Evolutionary conservation across 805 yeast species (phyloP).

Genomic region (Yarrowia sp.): DNA sequence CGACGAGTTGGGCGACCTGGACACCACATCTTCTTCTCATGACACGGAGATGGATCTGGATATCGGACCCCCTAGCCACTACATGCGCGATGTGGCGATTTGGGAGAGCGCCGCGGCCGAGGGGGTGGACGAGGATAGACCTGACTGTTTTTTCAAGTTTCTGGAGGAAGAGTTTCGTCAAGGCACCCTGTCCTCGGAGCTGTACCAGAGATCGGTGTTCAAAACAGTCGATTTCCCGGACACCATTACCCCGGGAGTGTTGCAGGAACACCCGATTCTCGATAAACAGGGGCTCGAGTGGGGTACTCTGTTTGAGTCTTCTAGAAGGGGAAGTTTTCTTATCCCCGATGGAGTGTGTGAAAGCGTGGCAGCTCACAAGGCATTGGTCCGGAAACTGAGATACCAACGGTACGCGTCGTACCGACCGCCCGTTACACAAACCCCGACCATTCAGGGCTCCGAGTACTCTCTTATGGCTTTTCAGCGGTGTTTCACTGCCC

Average conservation of each 20-base stretch:
- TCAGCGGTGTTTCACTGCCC: background rate
- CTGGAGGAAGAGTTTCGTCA: constrained; percentile 20
- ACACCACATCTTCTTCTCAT: background rate
- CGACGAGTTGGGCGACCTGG: background rate
- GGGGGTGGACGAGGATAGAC: constrained; percentile 16
- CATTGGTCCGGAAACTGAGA: background rate
- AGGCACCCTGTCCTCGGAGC: constrained; percentile 5
- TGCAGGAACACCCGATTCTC: constrained; percentile 7
- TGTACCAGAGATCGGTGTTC: constrained; percentile 21
- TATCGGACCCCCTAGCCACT: background rate
- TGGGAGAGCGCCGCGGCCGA: constrained; percentile 10
- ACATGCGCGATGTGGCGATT: constrained; percentile 13
- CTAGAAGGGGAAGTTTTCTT: constrained; percentile 3
- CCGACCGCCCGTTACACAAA: background rate
- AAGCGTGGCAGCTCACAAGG: constrained; percentile 9
- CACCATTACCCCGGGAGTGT: background rate
- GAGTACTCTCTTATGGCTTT: constrained; percentile 17
- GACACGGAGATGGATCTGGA: constrained; percentile 21
- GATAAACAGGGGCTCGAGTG: constrained; percentile 25
- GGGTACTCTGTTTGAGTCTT: constrained; percentile 17
- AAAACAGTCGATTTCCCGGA: constrained; percentile 16
- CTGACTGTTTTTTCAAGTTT: constrained; percentile 25
- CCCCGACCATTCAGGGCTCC: background rate
- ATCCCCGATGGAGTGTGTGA: constrained; percentile 18
- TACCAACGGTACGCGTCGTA: constrained; percentile 1